Base-by-base conservation (phyloP, 2,329 filamentous ascomycete species). In the Hypoxylon sp. region DNA sequence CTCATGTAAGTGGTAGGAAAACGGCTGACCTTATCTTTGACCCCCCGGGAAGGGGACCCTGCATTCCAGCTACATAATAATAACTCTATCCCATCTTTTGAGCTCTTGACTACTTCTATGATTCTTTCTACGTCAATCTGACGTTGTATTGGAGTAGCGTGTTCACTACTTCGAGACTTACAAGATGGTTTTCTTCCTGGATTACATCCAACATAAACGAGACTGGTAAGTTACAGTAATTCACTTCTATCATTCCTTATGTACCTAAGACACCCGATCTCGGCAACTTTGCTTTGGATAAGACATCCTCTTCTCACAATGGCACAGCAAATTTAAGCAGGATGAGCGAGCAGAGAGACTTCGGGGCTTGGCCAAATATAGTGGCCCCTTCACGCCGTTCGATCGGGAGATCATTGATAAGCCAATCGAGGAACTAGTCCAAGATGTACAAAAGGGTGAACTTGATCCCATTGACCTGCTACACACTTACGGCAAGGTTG, bases 401-500 rank as follows among this genome's bases (percentile, higher is more conserved):
- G 93, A 98, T 73, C 85, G 87, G 51, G 82, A 85, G 2, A 90
- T 93, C 59, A 83, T 97, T 62, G 83, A 89, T 65, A 90, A 87
- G 66, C 88, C 93, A 13, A 96, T 98, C 66, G 88, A 91, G 70
- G 85, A 91, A 63, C 87, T 97, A 2, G 94, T 97, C 5, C 81
- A 89, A 67, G 88, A 91, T 81, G 91, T 97, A 2, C 93, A 95
- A 32, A 86, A 87, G n/a, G 86, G 89, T 48, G 80, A 84, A 58
- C 83, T 89, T 52, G 85, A 86, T 11, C 90, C 94, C 0, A 78
- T 90, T 23, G 89, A 93, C 67, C 87, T 98, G 50, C 88, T 98
- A n/a, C 89, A 85, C 65, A 89, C 93, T 10, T 98, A 98, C 78
- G 92, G 92, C 75, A 97, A 97, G 79, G 90, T 95, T 19, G 92